Evolutionary conservation across 1,284 basidiomycete genomes (phyloP).

Genomic region (Ustilago curta): DNA sequence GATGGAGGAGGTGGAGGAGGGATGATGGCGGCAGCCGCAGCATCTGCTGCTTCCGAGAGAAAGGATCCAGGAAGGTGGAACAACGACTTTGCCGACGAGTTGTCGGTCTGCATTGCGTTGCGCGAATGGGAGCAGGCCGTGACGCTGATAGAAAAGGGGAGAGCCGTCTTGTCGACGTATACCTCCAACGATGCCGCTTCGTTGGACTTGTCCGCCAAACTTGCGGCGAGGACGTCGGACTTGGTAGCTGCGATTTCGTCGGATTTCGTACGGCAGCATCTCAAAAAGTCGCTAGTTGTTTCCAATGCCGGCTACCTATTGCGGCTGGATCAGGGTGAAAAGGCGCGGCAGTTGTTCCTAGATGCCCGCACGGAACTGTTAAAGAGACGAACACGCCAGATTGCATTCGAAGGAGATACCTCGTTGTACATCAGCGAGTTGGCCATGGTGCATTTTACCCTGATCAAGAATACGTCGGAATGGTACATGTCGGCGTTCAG

Average conservation of each 20-base stretch:
- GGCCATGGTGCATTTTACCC: constrained; percentile 84
- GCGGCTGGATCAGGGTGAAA: constrained; percentile 80
- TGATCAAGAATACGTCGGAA: constrained; percentile 93
- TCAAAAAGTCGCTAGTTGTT: constrained; percentile 82
- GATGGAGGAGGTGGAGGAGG: constrained; percentile 13
- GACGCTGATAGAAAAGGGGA: constrained; percentile 82
- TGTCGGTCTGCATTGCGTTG: constrained; percentile 90
- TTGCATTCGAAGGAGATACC: constrained; percentile 91
- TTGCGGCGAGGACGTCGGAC: constrained; percentile 37
- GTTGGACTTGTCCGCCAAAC: constrained; percentile 35
- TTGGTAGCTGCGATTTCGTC: constrained; percentile 80
- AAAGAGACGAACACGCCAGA: constrained; percentile 81
- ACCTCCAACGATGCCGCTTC: constrained; percentile 65
- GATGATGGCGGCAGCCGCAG: constrained; percentile 47
- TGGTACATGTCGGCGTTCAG: constrained; percentile 97
- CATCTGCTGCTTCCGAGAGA: constrained; percentile 36
- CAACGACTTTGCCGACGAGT: constrained; percentile 88
- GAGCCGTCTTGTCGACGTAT: constrained; percentile 75
- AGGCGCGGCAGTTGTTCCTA: constrained; percentile 86
- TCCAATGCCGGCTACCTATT: constrained; percentile 79
- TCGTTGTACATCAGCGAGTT: constrained; percentile 81
- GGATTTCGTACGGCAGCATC: constrained; percentile 79
- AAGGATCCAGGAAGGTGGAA: constrained; percentile 77
- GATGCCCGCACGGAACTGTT: constrained; percentile 82
- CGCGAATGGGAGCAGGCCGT: constrained; percentile 90